Evolutionary conservation across 2,329 filamentous ascomycete species (phyloP), one percentile per base, ranked within the genome.

Genomic region (Xylariaceae sp.): DNA sequence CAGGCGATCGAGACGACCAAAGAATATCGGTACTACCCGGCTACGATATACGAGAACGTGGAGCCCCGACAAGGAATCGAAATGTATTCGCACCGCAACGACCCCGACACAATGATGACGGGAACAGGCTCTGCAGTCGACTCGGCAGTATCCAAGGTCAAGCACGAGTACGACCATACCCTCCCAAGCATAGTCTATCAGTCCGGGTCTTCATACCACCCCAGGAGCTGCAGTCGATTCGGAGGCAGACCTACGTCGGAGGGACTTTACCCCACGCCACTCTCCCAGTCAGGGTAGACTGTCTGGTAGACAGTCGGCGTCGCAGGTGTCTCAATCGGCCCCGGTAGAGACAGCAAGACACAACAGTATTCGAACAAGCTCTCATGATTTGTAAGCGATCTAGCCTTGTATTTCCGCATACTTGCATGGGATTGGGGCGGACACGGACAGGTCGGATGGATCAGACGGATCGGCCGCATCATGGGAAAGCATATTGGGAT

Each of bases 11-110:
- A 67, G 0, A 65, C 59, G 9, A 56, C 65, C 11, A 76, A 74
- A 45, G 68, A 66, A 0, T 78, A 78, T 43, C 69, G 74, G 40
- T 78, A 78, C 49, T 78, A 71, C 46, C 70, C 71, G 0, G 61
- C 62, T 0, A 50, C 70, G 3, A 66, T 76, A 33, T 76, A 74
- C 48, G 71, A 76, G 33, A 59, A 59, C 14, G 60, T 66, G 3
- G 69, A 74, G 33, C 57, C 65, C 1, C 59, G 65, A 26, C 60
- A 59, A 9, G 55, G 64, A 2, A 66, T 77, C 14, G 73, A 77
- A 40, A 62, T 76, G 55, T 78, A 73, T 50, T 59, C 63, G 4
- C 62, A 64, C 44, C 50, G 58, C 16, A 51, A 48, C 35, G 61
- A 64, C 26, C 50, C 53, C 6, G 57, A 59, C 2, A 52, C 47